Evolutionary conservation across 306 rosid species (phyloP).

Genomic region (Parietaria judaica): DNA sequence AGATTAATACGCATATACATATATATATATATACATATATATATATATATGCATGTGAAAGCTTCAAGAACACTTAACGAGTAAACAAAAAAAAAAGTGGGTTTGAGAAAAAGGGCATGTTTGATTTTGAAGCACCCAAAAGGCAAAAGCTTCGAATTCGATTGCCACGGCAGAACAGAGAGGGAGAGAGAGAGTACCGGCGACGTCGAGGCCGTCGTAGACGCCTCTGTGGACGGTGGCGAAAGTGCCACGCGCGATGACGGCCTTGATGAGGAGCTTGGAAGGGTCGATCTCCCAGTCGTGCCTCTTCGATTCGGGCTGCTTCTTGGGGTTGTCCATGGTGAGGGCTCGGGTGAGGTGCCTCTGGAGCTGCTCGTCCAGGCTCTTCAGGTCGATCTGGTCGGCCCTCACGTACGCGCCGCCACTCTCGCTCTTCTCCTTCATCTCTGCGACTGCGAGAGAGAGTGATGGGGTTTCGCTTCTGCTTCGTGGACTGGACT

Average conservation of each 20-base stretch:
- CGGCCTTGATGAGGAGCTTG: slow-evolving; percentile 66
- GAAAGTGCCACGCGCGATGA: slow-evolving; percentile 93
- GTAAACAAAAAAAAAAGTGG: not conserved
- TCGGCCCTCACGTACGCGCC: slow-evolving; percentile 93
- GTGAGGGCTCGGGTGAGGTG: slow-evolving; percentile 85
- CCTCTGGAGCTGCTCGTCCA: slow-evolving; percentile 96
- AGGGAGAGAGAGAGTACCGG: slow-evolving; percentile 34
- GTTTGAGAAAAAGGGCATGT: slow-evolving; percentile 13
- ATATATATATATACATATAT: not conserved
- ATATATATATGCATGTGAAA: not conserved
- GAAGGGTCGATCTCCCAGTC: slow-evolving; percentile 99
- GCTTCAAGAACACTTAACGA: not conserved
- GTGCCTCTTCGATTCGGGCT: slow-evolving; percentile 32
- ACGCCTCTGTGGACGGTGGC: slow-evolving; percentile 98
- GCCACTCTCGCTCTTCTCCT: slow-evolving; percentile 73
- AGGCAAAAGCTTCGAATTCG: not conserved
- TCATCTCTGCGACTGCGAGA: slow-evolving; percentile 50
- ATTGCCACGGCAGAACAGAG: slow-evolving; percentile 6
- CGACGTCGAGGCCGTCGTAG: slow-evolving; percentile 89
- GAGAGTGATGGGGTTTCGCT: slow-evolving; percentile 1
- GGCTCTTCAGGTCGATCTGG: slow-evolving; percentile 97
- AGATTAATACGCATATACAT: not conserved
- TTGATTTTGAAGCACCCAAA: not conserved
- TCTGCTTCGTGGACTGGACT: not conserved
- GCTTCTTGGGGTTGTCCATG: slow-evolving; percentile 83